These are phyloP conservation scores for Gigaspora rosea DNA, from an alignment of 192 early-diverging fungal genomes.

Conservation along the genomic window DNA sequence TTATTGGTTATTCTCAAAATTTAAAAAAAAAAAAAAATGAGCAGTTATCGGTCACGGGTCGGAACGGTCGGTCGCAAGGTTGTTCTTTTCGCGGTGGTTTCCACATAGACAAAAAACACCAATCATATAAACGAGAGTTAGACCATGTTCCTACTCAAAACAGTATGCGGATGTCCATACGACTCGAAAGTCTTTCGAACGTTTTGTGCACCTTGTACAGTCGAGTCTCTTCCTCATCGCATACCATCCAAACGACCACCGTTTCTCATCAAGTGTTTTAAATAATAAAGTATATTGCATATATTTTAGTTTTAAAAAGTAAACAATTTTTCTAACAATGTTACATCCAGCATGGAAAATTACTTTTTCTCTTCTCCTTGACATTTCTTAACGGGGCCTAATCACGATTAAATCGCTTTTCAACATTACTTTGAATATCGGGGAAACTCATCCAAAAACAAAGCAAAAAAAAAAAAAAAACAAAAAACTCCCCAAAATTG, in stretches of 20 bases:
- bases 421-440: background rate
- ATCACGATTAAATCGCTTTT: slow-evolving; percentile 2
- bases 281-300: slow-evolving; percentile 28
- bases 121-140: slow-evolving; percentile 31
- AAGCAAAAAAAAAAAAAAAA: slow-evolving; percentile 18
- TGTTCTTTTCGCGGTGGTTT: slow-evolving; percentile 18
- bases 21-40: background rate
- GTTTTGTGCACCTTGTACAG: slow-evolving; percentile 26
- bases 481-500: background rate
- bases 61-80: slow-evolving; percentile 33
- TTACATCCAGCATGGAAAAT: slow-evolving; percentile 8
- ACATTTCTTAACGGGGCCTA: slow-evolving; percentile 4
- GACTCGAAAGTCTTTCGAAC: slow-evolving; percentile 32
- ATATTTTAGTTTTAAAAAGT: background rate
- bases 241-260: slow-evolving; percentile 32
- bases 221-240: slow-evolving; percentile 28
- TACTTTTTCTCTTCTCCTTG: background rate
- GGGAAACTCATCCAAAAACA: background rate
- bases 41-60: slow-evolving; percentile 22
- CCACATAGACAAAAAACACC: slow-evolving; percentile 19
- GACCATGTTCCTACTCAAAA: slow-evolving; percentile 5
- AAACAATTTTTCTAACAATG: slow-evolving; percentile 27
- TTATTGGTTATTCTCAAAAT: slow-evolving; percentile 29
- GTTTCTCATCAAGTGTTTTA: slow-evolving; percentile 26
- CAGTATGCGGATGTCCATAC: slow-evolving; percentile 16